Percentiles rank a stretch among this genome's conserved stretches.
Conservation (phyloP, 2,329 filamentous ascomycete species). For the Penicillium rolfsii region DNA sequence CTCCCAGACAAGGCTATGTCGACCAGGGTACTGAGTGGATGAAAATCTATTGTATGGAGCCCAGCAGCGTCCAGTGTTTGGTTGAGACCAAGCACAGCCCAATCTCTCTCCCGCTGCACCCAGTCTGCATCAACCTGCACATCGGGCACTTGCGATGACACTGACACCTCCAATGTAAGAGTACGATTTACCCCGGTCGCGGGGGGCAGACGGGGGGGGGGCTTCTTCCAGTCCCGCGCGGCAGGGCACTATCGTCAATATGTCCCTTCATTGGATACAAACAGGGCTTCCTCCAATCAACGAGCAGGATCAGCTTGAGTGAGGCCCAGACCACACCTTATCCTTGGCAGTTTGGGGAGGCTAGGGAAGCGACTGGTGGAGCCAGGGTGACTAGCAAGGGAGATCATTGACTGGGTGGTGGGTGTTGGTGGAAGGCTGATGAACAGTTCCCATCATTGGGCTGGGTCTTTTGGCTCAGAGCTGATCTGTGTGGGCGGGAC, state of each 20-base stretch:
- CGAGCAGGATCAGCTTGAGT: neutral
- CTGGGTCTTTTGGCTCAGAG: no score
- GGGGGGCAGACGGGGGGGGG: neutral
- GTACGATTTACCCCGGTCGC: neutral
- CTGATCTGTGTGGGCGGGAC: neutral
- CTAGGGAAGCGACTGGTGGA: neutral
- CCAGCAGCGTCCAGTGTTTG: neutral
- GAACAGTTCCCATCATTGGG: neutral
- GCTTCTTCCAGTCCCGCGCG: neutral
- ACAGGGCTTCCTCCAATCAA: neutral
- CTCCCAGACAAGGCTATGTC: neutral
- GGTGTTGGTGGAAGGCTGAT: neutral
- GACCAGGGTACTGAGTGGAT: constrained; percentile 7
- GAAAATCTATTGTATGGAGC: neutral
- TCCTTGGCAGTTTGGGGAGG: constrained; percentile 13
- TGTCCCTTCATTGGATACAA: neutral
- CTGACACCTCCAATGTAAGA: neutral
- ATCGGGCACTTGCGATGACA: neutral
- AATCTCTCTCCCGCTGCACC: neutral
- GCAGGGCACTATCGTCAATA: no score
- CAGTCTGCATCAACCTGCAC: neutral
- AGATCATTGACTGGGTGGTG: neutral
- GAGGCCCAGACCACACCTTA: constrained; percentile 27
- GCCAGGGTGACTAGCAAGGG: neutral
- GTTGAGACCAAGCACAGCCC: neutral